phyloP scores from a whole-genome alignment of 208 protist genomes.

The Leishmania major region DNA sequence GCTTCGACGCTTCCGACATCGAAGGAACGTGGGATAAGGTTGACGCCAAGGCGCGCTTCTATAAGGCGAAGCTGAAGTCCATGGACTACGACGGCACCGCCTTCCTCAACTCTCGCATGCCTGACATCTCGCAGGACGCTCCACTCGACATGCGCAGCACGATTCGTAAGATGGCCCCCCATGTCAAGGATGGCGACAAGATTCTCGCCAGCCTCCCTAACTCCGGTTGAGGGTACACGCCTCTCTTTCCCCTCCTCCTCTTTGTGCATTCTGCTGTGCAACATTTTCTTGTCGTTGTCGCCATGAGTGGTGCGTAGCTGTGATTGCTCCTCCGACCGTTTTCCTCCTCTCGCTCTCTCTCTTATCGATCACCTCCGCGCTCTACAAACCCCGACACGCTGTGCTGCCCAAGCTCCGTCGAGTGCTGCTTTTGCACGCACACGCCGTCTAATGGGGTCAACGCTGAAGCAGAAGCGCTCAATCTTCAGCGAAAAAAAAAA shows the following conservation, averaged over 20 bases:
- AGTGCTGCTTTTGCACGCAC: background rate
- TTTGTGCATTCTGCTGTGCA: background rate
- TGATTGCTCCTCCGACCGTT: background rate
- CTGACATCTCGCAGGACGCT: conserved; percentile 71
- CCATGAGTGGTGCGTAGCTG: background rate
- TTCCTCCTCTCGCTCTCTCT: background rate
- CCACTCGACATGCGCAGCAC: conserved; percentile 86
- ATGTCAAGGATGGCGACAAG: conserved; percentile 87
- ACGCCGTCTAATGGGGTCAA: too few relatives aligned
- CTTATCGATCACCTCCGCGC: background rate
- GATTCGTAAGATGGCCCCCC: conserved; percentile 77
- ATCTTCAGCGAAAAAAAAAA: background rate
- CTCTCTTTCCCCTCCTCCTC: background rate
- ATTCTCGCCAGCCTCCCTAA: conserved; percentile 65
- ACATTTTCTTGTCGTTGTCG: background rate
- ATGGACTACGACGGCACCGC: conserved; percentile 91
- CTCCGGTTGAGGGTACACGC: background rate
- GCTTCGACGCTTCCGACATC: conserved; percentile 77
- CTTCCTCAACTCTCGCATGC: conserved; percentile 62
- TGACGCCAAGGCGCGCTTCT: conserved; percentile 82
- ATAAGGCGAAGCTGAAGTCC: conserved; percentile 84
- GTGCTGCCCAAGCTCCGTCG: background rate
- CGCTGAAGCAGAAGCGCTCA: background rate
- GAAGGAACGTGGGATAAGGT: conserved; percentile 84
- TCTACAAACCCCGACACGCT: background rate